Percentiles rank a stretch among this genome's conserved stretches.
These are phyloP conservation scores for Acanthamoeba royreba DNA, from an alignment of 208 protist species.

Conservation along the genomic window DNA sequence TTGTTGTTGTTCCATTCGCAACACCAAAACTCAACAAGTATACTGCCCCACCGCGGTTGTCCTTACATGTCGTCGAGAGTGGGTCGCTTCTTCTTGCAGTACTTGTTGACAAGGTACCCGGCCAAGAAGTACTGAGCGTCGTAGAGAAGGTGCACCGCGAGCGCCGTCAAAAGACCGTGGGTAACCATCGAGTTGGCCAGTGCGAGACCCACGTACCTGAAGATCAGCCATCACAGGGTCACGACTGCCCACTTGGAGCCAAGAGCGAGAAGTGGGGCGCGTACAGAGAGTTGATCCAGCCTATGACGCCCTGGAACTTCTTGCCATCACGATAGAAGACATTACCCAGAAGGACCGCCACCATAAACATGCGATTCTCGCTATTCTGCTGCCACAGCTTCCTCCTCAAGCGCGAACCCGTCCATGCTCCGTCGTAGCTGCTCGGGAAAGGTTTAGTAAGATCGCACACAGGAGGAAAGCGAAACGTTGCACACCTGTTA, in stretches of 20 bases:
- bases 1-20: no score
- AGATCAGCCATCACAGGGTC: background rate
- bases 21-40: no score
- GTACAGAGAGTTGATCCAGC: conserved; percentile 31
- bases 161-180: background rate
- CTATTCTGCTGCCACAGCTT: background rate
- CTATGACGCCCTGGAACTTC: conserved; percentile 20
- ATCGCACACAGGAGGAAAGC: background rate
- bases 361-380: conserved; percentile 6
- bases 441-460: no score
- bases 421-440: background rate
- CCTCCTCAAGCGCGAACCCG: background rate
- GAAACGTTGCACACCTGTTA: background rate
- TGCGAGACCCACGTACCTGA: conserved; percentile 27
- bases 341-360: background rate
- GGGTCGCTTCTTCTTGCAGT: background rate
- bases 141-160: conserved; percentile 18
- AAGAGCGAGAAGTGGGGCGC: background rate
- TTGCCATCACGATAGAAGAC: conserved; percentile 9
- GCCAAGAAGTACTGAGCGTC: conserved; percentile 7
- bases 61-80: background rate
- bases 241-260: background rate
- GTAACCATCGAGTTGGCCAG: background rate
- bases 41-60: no score
- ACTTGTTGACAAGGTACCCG: conserved; percentile 27